Base-by-base conservation (phyloP, 306 rosid species). In the Medicago ruthenica region DNA sequence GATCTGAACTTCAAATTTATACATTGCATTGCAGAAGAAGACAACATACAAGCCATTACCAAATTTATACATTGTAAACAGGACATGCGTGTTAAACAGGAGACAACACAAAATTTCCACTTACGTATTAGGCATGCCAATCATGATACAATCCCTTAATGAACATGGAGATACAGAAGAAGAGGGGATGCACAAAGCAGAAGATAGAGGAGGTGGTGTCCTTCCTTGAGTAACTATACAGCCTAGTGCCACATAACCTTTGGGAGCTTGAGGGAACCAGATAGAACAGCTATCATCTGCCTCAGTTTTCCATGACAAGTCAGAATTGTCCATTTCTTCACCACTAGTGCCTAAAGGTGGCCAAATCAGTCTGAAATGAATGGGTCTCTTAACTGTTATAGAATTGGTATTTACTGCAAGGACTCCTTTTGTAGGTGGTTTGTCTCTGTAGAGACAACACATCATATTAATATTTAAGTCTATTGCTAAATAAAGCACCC, bases 231-330 rank as follows among this genome's bases (percentile, higher is more conserved):
- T 85, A 80, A 87, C 98, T 64, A 92, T 91, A 81, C 98, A 95
- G 59, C 98, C 98, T 74, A 95, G 77, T 6, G 97, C 92, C 80
- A 90, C 97, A 85, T 89, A 95, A 76, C 97, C 98, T 73, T 84
- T 83, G 37, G 98, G 97, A 2, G 98, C 98, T 80, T 86, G 92
- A 59, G 98, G 98, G 70, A 92, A 92, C 98, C 98, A 95, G 78
- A 95, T 84, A 55, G 95, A 87, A 87, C 90, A 92, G 70, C 74
- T 60, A 67, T 68, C 71, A 70, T 82, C 88, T 70, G 78, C 86
- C 24, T 81, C 85, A 57, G 62, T 20, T 58, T 81, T 70, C 70
- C 53, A 55, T 17, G 64, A 40, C 41, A 66, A 74, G 20, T 81
- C 82, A 24, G 70, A 80, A 68, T 67, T 67, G 70, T 85, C 82